Percentiles rank a stretch among this genome's conserved stretches.
phyloP scores from a whole-genome alignment of 495 filamentous ascomycete species.

The Cryomyces antarcticus region DNA sequence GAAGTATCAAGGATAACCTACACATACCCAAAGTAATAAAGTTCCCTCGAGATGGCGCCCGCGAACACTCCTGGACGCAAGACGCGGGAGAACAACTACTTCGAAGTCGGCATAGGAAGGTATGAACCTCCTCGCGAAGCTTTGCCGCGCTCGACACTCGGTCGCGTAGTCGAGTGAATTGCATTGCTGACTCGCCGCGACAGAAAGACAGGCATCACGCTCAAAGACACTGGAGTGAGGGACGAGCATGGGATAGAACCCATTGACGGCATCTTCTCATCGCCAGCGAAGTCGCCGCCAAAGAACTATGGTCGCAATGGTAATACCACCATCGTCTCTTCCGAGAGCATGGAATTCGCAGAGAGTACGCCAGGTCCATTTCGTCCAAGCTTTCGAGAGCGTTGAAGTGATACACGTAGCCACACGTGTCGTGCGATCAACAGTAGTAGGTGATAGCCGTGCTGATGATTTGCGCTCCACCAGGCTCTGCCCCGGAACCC shows the following conservation, averaged over 20 bases:
- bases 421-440: no score
- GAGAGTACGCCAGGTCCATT: conserved; percentile 17
- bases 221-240: conserved; percentile 59
- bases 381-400: no score
- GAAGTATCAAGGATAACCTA: not conserved
- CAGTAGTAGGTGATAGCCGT: no score
- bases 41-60: not conserved
- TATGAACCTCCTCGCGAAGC: conserved; percentile 24
- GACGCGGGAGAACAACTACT: conserved; percentile 38
- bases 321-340: conserved; percentile 15
- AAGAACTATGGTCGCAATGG: conserved; percentile 18
- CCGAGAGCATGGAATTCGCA: conserved; percentile 25
- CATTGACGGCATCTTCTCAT: conserved; percentile 71
- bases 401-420: no score
- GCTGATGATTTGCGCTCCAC: no score
- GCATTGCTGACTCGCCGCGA: not conserved
- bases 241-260: conserved; percentile 87
- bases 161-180: conserved; percentile 6
- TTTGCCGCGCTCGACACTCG: conserved; percentile 14
- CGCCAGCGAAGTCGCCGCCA: conserved; percentile 43
- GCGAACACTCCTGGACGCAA: conserved; percentile 14
- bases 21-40: no score
- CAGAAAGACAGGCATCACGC: conserved; percentile 65
- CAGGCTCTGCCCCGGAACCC: conserved; percentile 28
- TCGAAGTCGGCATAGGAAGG: conserved; percentile 35